Base-by-base conservation (phyloP, 139 green algal species). In the Zygnema circumcarinatum region DNA sequence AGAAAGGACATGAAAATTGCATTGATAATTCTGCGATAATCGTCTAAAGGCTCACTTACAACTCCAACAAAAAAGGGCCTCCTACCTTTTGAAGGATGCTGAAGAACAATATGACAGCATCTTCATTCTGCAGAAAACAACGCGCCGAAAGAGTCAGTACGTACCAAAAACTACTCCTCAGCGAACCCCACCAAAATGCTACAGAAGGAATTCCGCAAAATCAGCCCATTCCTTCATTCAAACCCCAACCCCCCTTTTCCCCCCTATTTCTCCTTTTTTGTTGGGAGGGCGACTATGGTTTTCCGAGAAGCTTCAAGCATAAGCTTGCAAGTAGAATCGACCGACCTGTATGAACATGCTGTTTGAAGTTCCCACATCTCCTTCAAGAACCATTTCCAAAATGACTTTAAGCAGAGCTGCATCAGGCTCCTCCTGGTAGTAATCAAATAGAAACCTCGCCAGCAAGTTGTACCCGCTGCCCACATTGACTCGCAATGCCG, bases 111-210 rank as follows among this genome's bases (percentile, higher is more conserved):
- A 72, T 25, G 22, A 90, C 78, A 3, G 67, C 85, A 31, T 90
- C 85, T 72, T 90, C 79, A 39, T 87, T 89, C 78, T 88, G 85
- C 67, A 87, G 20, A 83, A 84, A 11, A 84, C 7, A 41, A 62
- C 7, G 16, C 7, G 47, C 7, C 47, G 16, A 7, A 62, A 62
- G 47, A 62, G 47, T 25, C 7, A 62, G 47, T n/a, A n/a, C n/a
- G n/a, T n/a, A 62, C 7, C 7, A 62, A 62, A 62, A 62, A 16
- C 7, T 25, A 62, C 47, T 16, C 47, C 47, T 25, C 7, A 62
- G 16, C 16, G 16, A 7, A 62, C 47, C 47, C 7, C 16, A 62
- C 16, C 16, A 62, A 62, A 25, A 62, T 62, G 16, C 16, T 7
- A 62, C 47, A 62, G 47, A 62, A 62, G 47, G 16, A 7, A 62